Conservation (phyloP, 345 rosid species). For the Acer negundo region DNA sequence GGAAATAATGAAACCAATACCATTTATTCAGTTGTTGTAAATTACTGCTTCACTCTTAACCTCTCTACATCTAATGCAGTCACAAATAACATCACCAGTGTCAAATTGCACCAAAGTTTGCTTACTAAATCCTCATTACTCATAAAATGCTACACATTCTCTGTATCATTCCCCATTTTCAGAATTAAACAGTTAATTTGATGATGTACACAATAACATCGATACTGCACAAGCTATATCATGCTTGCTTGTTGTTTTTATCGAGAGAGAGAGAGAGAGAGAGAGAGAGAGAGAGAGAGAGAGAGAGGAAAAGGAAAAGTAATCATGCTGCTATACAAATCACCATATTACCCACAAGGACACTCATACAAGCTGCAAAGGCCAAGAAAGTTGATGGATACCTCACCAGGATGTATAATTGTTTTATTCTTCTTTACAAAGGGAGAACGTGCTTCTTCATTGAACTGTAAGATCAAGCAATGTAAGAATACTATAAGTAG, state of each 20-base stretch:
- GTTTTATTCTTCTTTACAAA: conserved; percentile 66
- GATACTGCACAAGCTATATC: no score
- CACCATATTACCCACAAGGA: background rate
- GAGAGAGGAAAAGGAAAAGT: background rate
- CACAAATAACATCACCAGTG: no score
- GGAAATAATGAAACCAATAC: background rate
- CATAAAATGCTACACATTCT: no score
- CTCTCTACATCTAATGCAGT: no score
- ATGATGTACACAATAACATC: no score
- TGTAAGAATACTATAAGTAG: conserved; percentile 6
- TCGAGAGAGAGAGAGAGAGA: background rate
- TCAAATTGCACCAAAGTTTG: no score
- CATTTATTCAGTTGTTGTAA: no score
- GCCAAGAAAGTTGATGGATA: conserved; percentile 12
- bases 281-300: background rate
- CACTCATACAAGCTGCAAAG: background rate
- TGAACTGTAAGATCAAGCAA: conserved; percentile 45
- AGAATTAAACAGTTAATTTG: no score
- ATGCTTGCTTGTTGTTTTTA: no score
- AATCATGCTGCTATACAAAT: background rate
- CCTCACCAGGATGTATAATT: conserved; percentile 78
- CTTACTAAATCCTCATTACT: no score
- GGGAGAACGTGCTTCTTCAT: conserved; percentile 72
- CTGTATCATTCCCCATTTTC: no score
- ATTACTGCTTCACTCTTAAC: no score